These are phyloP conservation scores for Nidula niveotomentosa DNA, from an alignment of 1,284 basidiomycete genomes.

Conservation along the genomic window DNA sequence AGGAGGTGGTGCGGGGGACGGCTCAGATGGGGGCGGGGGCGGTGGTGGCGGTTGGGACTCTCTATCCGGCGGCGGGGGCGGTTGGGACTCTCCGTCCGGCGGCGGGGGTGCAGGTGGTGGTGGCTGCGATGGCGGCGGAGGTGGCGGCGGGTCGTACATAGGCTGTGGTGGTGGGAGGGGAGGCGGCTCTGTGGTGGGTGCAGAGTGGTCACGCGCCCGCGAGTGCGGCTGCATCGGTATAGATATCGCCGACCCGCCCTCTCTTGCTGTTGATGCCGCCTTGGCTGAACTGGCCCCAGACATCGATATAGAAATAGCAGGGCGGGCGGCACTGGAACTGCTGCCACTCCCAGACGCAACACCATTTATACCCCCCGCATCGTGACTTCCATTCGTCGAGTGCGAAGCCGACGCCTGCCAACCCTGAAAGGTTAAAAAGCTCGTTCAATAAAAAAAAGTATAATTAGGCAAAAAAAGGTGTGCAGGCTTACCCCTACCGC, in stretches of 20 bases:
- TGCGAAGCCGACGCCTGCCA: conserved; percentile 24
- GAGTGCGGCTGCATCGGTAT: conserved; percentile 23
- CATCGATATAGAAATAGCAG: conserved; percentile 27
- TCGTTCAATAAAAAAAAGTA: conserved; percentile 12
- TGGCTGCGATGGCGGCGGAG: conserved; percentile 17
- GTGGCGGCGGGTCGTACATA: conserved; percentile 21
- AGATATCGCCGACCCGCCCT: conserved; percentile 15
- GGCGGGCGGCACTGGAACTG: conserved; percentile 12
- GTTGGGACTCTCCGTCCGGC: conserved; percentile 10
- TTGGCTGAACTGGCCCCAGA: conserved; percentile 15
- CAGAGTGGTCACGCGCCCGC: conserved; percentile 10
- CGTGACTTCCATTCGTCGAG: conserved; percentile 16
- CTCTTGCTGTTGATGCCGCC: conserved; percentile 16
- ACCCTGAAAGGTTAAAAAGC: conserved; percentile 12
- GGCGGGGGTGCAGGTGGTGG: conserved; percentile 18
- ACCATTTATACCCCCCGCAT: conserved; percentile 15
- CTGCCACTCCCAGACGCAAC: conserved; percentile 9
- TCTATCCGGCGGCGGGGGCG: conserved; percentile 9
- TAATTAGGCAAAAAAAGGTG: conserved; percentile 8
- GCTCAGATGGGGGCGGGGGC: conserved; percentile 5
- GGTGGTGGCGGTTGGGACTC: conserved; percentile 6
- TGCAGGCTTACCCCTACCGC: conserved; percentile 14
- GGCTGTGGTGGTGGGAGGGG: conserved; percentile 26
- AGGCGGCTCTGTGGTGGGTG: conserved; percentile 14
- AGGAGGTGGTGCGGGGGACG: conserved; percentile 15